Percentiles rank a stretch among this genome's conserved stretches.
phyloP scores from a whole-genome alignment of 345 rosid species.

The Bruguiera gymnorhiza region DNA sequence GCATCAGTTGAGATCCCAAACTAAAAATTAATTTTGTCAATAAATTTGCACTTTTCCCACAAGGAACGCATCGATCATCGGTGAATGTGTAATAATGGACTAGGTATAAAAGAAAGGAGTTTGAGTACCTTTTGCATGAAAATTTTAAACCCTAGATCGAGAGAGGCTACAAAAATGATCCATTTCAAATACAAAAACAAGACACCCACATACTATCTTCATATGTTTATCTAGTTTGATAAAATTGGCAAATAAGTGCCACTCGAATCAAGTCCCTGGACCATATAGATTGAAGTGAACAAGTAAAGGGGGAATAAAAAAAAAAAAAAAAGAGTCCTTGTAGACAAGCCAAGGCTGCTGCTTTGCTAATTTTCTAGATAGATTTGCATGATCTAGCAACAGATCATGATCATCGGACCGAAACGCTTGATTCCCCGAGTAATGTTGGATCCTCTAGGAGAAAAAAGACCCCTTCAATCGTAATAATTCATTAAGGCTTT shows the following conservation, averaged over 20 bases:
- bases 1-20: too few species aligned
- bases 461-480: conserved; percentile 20
- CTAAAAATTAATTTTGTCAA: too few species aligned
- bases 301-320: not conserved
- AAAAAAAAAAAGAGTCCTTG: not conserved
- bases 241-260: too few species aligned
- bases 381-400: conserved; percentile 38
- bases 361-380: conserved; percentile 2
- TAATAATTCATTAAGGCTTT: not conserved
- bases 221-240: too few species aligned
- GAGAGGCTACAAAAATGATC: too few species aligned
- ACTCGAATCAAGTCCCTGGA: not conserved
- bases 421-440: conserved; percentile 58
- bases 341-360: conserved; percentile 5
- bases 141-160: too few species aligned
- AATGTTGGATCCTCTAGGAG: conserved; percentile 25
- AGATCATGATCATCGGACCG: conserved; percentile 42
- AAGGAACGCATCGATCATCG: too few species aligned
- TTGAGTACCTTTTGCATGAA: too few species aligned
- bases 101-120: too few species aligned
- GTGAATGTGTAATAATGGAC: too few species aligned
- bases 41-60: too few species aligned
- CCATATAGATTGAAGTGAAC: not conserved
- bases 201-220: not conserved
- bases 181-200: not conserved